phyloP scores from a whole-genome alignment of 352 stramenopile genomes.

The Phytophthora sansomeana region DNA sequence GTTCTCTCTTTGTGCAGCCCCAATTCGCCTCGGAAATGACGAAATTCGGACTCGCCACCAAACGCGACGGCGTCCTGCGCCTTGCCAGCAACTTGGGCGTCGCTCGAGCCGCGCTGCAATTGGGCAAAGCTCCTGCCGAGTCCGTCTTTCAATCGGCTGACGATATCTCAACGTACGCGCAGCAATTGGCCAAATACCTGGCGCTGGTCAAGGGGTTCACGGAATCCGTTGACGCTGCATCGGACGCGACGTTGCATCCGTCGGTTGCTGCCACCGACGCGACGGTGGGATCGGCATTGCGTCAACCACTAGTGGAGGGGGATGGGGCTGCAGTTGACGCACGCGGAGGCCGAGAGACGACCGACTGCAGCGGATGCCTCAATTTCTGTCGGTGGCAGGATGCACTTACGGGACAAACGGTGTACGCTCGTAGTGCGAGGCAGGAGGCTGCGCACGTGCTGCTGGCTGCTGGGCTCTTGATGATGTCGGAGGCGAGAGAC shows the following conservation, averaged over 20 bases:
- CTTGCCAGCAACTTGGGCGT: slow-evolving; percentile 52
- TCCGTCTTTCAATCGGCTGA: slow-evolving; percentile 27
- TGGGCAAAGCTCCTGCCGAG: slow-evolving; percentile 12
- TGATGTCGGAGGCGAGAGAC: slow-evolving; percentile 53
- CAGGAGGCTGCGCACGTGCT: slow-evolving; percentile 65
- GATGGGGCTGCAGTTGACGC: background rate
- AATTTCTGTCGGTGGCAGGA: slow-evolving; percentile 69
- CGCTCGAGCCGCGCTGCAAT: slow-evolving; percentile 46
- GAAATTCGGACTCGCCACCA: slow-evolving; percentile 41
- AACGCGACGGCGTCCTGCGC: slow-evolving; percentile 42
- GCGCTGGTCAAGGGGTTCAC: slow-evolving; percentile 69
- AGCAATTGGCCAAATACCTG: slow-evolving; percentile 51
- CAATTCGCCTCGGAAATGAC: slow-evolving; percentile 54
- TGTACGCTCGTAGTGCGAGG: slow-evolving; percentile 59
- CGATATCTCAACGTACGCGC: slow-evolving; percentile 40
- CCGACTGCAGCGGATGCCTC: slow-evolving; percentile 46
- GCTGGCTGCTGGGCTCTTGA: slow-evolving; percentile 49
- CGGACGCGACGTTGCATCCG: slow-evolving; percentile 11
- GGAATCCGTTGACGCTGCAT: slow-evolving; percentile 5
- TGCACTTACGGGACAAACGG: slow-evolving; percentile 48
- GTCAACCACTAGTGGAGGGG: slow-evolving; percentile 57
- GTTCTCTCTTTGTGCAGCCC: slow-evolving; percentile 27
- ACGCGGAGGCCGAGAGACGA: background rate
- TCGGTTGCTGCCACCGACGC: slow-evolving; percentile 20
- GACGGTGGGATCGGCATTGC: slow-evolving; percentile 14